phyloP scores from a whole-genome alignment of 306 rosid genomes.

The Mimosa bimucronata region DNA sequence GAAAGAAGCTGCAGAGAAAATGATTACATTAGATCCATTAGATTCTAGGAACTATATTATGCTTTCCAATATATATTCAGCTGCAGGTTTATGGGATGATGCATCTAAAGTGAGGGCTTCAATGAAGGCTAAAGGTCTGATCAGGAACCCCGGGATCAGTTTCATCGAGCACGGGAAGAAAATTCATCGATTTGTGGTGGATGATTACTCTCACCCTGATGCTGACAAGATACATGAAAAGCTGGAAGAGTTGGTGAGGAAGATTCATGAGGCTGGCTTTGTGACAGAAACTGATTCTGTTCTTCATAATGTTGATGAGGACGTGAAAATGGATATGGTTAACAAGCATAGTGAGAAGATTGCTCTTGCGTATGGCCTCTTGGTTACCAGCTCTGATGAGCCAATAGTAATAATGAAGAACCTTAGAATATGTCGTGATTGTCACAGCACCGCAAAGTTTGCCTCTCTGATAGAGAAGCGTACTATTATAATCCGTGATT shows the following conservation, averaged over 20 bases:
- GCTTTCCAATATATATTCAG: conserved; percentile 72
- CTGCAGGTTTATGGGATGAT: conserved; percentile 67
- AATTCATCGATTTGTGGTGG: conserved; percentile 60
- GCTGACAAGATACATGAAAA: conserved; percentile 61
- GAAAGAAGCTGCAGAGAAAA: conserved; percentile 66
- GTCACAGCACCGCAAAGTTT: conserved; percentile 66
- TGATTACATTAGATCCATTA: conserved; percentile 60
- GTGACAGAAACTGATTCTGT: conserved; percentile 62
- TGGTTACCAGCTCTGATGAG: conserved; percentile 47
- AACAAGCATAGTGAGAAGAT: conserved; percentile 80
- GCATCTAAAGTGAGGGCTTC: conserved; percentile 69
- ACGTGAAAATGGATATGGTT: conserved; percentile 66
- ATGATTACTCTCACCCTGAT: conserved; percentile 67
- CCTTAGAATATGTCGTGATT: conserved; percentile 75
- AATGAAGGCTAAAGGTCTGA: conserved; percentile 63
- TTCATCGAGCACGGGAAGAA: conserved; percentile 62
- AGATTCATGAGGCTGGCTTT: conserved; percentile 61
- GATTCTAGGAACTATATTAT: conserved; percentile 74
- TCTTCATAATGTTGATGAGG: conserved; percentile 71
- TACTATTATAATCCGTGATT: conserved; percentile 64
- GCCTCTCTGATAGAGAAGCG: conserved; percentile 63
- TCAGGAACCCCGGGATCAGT: conserved; percentile 64
- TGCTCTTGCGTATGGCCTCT: conserved; percentile 82
- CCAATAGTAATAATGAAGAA: conserved; percentile 66
- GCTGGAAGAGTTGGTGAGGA: conserved; percentile 58